A percentile compares a stretch with the other conserved stretches of the same genome.
These are phyloP conservation scores for Limonomyces culmigenus DNA, from an alignment of 1,284 basidiomycete species.

Conservation along the genomic window DNA sequence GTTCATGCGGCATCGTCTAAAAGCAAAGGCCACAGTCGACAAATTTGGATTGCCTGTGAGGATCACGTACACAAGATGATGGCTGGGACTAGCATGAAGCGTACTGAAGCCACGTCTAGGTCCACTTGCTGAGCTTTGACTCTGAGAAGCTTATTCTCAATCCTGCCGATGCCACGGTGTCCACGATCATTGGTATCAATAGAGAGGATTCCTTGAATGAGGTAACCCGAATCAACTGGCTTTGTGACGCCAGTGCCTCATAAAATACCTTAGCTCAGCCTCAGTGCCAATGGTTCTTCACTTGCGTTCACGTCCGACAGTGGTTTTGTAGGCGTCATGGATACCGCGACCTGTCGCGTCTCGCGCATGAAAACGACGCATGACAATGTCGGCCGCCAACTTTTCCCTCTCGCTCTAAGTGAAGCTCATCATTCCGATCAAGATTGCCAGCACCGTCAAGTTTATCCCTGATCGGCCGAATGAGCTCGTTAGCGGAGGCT, in stretches of 20 bases:
- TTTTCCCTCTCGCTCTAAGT: not conserved
- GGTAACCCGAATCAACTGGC: too few species aligned
- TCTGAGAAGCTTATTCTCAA: constrained; percentile 11
- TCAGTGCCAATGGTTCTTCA: constrained; percentile 34
- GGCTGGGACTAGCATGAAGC: not conserved
- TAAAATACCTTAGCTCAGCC: constrained; percentile 62
- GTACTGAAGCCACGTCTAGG: not conserved
- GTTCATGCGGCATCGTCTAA: too few species aligned
- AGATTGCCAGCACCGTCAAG: constrained; percentile 53
- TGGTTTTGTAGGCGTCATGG: constrained; percentile 46
- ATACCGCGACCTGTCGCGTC: constrained; percentile 28
- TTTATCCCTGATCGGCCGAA: constrained; percentile 53
- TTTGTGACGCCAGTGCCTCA: too few species aligned
- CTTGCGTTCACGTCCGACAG: constrained; percentile 56
- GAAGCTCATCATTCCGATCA: constrained; percentile 3
- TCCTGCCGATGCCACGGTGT: constrained; percentile 29
- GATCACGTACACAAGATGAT: constrained; percentile 22
- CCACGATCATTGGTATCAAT: too few species aligned
- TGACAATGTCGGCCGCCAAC: constrained; percentile 38
- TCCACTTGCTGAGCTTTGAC: constrained; percentile 9
- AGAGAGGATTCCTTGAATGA: too few species aligned
- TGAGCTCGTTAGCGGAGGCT: constrained; percentile 63
- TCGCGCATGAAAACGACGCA: constrained; percentile 45
- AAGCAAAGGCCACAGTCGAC: too few species aligned
- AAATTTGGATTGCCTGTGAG: constrained; percentile 48